Evolutionary conservation across 441 rosid species (phyloP).

Genomic region (Isatis lusitanica): DNA sequence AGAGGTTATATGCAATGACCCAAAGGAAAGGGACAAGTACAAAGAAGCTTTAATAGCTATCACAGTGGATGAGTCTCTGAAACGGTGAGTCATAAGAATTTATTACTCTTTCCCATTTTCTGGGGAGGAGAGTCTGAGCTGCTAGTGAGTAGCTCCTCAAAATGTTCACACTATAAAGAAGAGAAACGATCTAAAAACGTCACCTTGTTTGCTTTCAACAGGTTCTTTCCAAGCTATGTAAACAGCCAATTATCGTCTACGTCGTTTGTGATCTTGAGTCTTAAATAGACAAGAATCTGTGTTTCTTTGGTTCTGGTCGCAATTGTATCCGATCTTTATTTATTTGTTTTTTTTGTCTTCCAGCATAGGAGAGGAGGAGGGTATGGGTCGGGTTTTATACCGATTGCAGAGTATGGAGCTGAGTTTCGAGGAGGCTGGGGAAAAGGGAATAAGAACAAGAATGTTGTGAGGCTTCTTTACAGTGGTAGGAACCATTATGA

Average conservation of each 20-base stretch:
- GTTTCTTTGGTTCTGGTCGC: not conserved
- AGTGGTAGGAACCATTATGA: conserved; percentile 89
- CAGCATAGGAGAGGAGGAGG: conserved; percentile 64
- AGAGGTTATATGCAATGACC: conserved; percentile 69
- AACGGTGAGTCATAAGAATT: conserved; percentile 48
- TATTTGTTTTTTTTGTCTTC: not conserved
- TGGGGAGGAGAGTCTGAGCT: conserved; percentile 99
- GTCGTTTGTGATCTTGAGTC: not conserved
- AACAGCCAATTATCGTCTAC: conserved; percentile 71
- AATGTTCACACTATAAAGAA: not conserved
- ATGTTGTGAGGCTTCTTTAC: conserved; percentile 78
- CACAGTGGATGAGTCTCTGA: conserved; percentile 80
- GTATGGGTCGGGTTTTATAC: conserved; percentile 71
- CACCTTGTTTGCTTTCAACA: conserved; percentile 30
- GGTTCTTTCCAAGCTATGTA: conserved; percentile 82
- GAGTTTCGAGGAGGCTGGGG: conserved; percentile 60
- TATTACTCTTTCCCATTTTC: conserved; percentile 28
- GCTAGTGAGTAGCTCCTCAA: conserved; percentile 50
- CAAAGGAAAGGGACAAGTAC: conserved; percentile 56
- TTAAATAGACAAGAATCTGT: not conserved
- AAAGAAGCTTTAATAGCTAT: conserved; percentile 82
- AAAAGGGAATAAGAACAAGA: conserved; percentile 53
- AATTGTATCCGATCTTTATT: not conserved
- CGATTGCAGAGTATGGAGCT: conserved; percentile 77
- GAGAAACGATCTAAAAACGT: not conserved